These are phyloP conservation scores for Tricladium varicosporioides DNA, from an alignment of 2,329 filamentous ascomycete species.

Conservation along the genomic window DNA sequence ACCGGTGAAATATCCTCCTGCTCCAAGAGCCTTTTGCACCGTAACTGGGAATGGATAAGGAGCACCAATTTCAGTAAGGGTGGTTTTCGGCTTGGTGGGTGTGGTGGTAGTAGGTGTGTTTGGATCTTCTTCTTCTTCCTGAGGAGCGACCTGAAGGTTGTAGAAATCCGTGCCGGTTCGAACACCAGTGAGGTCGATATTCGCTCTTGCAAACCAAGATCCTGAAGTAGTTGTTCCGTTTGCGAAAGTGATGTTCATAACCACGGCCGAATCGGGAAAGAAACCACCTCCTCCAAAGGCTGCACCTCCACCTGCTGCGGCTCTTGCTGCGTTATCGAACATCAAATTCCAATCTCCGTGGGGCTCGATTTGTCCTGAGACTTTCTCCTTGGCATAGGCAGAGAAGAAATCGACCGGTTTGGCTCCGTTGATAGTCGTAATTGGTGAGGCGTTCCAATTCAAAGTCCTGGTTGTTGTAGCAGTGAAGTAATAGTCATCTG, in stretches of 20 bases:
- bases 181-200: not conserved
- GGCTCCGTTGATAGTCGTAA: not conserved
- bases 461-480: not conserved
- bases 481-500: not conserved
- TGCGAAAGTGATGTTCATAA: not conserved
- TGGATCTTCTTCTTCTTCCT: not conserved
- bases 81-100: not conserved
- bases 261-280: not conserved
- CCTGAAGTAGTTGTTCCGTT: not conserved
- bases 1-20: not conserved
- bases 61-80: not conserved
- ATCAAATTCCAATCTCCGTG: slow-evolving; percentile 1
- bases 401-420: slow-evolving; percentile 1
- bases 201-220: not conserved
- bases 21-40: not conserved
- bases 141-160: not conserved
- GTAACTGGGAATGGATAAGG: not conserved
- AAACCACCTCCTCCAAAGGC: not conserved
- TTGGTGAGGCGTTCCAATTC: not conserved
- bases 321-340: not conserved
- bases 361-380: not conserved
- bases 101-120: not conserved
- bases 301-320: not conserved
- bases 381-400: not conserved
- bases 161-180: slow-evolving; percentile 1